Evolutionary conservation across 192 early-diverging fungal genomes (phyloP), one percentile per base, ranked within the genome.

Genomic region (Backusella tarrabulga): DNA sequence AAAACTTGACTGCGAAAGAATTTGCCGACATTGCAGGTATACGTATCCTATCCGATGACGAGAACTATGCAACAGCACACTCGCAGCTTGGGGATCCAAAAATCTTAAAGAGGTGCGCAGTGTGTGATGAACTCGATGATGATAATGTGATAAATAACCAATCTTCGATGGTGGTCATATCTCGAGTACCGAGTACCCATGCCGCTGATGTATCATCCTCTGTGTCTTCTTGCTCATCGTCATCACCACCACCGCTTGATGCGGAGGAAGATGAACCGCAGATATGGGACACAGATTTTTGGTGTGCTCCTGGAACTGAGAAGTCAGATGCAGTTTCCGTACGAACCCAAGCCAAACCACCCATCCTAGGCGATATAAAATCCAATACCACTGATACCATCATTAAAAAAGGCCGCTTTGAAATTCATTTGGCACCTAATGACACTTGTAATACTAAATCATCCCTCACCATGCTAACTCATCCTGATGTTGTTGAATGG

Each of bases 21-120:
- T 82, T 82, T 73, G 80, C 80, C 36, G 80, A 82, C 70, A 75
- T 78, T 12, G 73, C 77, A 14, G 80, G 80, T 0, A 82, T 82
- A 41, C 67, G 46, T 7, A 82, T 82, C 29, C n/a, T 79, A 9
- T 56, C 78, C 26, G 77, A 79, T 38, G 34, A 67, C n/a, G 67
- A 74, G 54, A 54, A 38, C 38, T 36, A 21, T 15, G 68, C 14
- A 34, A 32, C 29, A 17, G 41, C 32, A 35, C 42, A 66, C 56
- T 63, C 56, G 26, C 23, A 46, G 17, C 34, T 56, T 21, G 34
- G 34, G 0, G 63, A 41, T 4, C 21, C 7, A 21, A 76, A 68
- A 46, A n/a, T 23, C 9, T 75, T 19, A 67, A 68, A 35, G 29
- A 68, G 17, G 29, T 35, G 67, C 29, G 67, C 67, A 7, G 17